phyloP scores from a whole-genome alignment of 495 filamentous ascomycete species.

The Bacidia rubella region DNA sequence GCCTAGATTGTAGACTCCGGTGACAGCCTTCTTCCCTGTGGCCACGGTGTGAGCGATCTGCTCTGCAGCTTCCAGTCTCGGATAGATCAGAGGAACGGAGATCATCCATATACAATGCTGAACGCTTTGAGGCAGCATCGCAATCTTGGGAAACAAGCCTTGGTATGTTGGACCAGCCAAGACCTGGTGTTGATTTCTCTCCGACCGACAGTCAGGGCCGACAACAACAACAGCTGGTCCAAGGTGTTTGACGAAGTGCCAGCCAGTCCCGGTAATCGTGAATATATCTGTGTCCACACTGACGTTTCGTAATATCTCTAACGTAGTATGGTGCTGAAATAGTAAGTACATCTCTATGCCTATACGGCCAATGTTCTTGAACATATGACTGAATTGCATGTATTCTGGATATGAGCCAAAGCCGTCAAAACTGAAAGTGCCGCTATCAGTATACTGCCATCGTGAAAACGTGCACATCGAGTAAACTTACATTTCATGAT shows the following conservation, averaged over 20 bases:
- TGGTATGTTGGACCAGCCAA: slow-evolving; percentile 96
- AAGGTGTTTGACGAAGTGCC: slow-evolving; percentile 96
- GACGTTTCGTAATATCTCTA: slow-evolving; percentile 81
- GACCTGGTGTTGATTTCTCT: slow-evolving; percentile 80
- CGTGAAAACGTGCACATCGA: not conserved
- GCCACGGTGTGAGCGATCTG: slow-evolving; percentile 76
- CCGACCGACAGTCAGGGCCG: slow-evolving; percentile 80
- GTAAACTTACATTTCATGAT: slow-evolving; percentile 89
- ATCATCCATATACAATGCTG: slow-evolving; percentile 96
- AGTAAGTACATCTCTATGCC: slow-evolving; percentile 99
- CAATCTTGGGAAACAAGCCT: slow-evolving; percentile 90
- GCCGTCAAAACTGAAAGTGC: slow-evolving; percentile 70
- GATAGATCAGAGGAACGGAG: slow-evolving; percentile 81
- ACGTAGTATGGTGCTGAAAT: slow-evolving; percentile 94
- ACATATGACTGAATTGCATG: slow-evolving; percentile 93
- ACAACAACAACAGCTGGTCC: slow-evolving; percentile 83
- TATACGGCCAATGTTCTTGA: slow-evolving; percentile 94
- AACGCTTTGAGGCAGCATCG: slow-evolving; percentile 77
- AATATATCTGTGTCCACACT: slow-evolving; percentile 81
- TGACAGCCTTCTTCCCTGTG: slow-evolving; percentile 93
- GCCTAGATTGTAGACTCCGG: slow-evolving; percentile 84
- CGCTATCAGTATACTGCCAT: not conserved
- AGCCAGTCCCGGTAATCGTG: slow-evolving; percentile 90
- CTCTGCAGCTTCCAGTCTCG: slow-evolving; percentile 80
- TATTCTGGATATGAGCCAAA: slow-evolving; percentile 95